Conservation (phyloP, 805 yeast genomes). For the Blastobotrys terrestris region DNA sequence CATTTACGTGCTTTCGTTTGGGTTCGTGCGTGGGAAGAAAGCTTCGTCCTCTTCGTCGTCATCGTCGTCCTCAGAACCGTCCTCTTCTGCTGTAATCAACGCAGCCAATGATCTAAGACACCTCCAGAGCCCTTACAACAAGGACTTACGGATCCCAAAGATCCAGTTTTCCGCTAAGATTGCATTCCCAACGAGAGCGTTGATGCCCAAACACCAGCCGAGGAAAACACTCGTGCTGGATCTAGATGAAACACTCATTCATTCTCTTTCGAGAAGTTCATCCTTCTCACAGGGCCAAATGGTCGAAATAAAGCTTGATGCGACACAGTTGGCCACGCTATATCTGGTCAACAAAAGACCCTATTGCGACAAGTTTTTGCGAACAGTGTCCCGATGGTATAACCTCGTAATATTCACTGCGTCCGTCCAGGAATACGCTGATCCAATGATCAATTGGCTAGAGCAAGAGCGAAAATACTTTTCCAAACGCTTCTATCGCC, state of each 20-base stretch:
- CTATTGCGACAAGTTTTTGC: slow-evolving; percentile 75
- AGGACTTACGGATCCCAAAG: slow-evolving; percentile 1
- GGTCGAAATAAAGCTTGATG: slow-evolving; percentile 70
- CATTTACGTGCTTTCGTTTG: neutral
- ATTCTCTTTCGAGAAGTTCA: slow-evolving; percentile 67
- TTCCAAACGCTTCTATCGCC: slow-evolving; percentile 63
- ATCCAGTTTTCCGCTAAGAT: neutral
- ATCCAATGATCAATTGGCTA: slow-evolving; percentile 90
- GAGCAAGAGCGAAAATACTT: slow-evolving; percentile 58
- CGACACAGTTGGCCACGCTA: slow-evolving; percentile 64
- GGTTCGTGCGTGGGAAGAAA: neutral
- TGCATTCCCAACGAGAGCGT: slow-evolving; percentile 18
- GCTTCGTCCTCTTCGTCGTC: neutral
- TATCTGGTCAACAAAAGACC: slow-evolving; percentile 93
- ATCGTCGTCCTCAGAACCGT: neutral
- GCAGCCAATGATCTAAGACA: slow-evolving; percentile 1
- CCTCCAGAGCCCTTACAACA: slow-evolving; percentile 12
- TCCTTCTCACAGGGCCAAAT: slow-evolving; percentile 48
- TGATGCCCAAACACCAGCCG: slow-evolving; percentile 16
- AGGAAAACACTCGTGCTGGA: slow-evolving; percentile 77
- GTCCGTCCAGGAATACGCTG: slow-evolving; percentile 90
- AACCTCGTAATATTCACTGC: slow-evolving; percentile 91
- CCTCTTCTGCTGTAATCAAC: neutral
- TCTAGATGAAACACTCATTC: slow-evolving; percentile 90
- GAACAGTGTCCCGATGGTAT: slow-evolving; percentile 78